Evolutionary conservation across 345 rosid genomes (phyloP).

Genomic region (Melastoma malabathricum): DNA sequence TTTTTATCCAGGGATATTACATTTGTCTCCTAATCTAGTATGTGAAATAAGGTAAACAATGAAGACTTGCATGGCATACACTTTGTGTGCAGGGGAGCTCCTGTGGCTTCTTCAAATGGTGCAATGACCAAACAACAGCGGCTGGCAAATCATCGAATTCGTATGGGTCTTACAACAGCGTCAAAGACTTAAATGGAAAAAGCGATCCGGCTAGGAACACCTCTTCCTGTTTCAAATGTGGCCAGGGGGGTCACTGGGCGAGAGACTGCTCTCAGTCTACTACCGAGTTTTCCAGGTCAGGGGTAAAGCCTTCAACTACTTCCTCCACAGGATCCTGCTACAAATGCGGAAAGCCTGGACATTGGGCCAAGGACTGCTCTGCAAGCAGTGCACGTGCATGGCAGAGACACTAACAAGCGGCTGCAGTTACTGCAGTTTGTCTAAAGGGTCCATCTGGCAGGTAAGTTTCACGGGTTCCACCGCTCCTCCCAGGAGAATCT

Average conservation of each 20-base stretch:
- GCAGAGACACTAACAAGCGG: too few relatives aligned
- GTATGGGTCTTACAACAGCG: slow-evolving; percentile 7
- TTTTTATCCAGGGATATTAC: too few relatives aligned
- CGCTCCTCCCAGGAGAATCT: too few relatives aligned
- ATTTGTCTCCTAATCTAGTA: too few relatives aligned
- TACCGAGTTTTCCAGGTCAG: slow-evolving; percentile 11
- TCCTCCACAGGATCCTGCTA: slow-evolving; percentile 16
- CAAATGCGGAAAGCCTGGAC: slow-evolving; percentile 46
- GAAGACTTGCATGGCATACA: too few relatives aligned
- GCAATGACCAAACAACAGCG: slow-evolving; percentile 21
- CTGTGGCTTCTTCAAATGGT: slow-evolving; percentile 62
- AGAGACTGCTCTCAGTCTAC: slow-evolving; percentile 26
- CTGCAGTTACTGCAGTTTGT: background rate
- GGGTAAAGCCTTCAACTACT: slow-evolving; percentile 13
- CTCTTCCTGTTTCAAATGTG: slow-evolving; percentile 34
- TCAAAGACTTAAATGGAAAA: slow-evolving; percentile 8
- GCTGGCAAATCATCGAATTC: slow-evolving; percentile 11
- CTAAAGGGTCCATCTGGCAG: background rate
- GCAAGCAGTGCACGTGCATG: slow-evolving; percentile 2
- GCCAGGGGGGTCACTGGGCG: slow-evolving; percentile 41
- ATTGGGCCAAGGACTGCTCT: slow-evolving; percentile 52
- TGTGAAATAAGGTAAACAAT: too few relatives aligned
- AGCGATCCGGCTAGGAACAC: slow-evolving; percentile 16
- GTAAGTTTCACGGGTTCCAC: too few relatives aligned
- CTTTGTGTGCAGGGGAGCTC: slow-evolving; percentile 15